These are phyloP conservation scores for Lagenaria siceraria DNA, from an alignment of 306 rosid species.

Conservation along the genomic window DNA sequence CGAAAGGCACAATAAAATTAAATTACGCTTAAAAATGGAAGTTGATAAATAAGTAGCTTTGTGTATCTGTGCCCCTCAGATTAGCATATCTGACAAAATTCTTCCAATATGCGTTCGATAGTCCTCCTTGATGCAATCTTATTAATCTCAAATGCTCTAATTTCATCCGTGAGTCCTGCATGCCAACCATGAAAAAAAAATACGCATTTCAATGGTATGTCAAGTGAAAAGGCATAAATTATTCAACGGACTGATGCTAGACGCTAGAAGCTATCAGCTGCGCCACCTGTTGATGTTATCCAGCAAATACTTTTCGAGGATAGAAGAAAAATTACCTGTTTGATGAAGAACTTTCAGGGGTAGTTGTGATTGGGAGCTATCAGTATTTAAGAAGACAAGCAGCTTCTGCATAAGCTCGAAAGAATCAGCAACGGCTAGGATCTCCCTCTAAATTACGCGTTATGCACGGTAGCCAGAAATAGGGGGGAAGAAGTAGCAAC, in stretches of 20 bases:
- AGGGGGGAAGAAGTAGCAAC: not conserved
- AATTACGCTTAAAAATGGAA: not conserved
- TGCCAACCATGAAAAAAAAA: not conserved
- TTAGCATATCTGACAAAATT: constrained; percentile 37
- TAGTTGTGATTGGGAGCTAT: constrained; percentile 48
- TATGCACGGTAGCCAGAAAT: not conserved
- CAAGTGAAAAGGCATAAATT: not conserved
- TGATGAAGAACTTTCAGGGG: constrained; percentile 45
- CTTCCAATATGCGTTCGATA: constrained; percentile 46
- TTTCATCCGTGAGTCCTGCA: constrained; percentile 46
- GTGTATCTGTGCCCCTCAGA: not conserved
- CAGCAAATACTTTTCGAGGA: not conserved
- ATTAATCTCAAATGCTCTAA: constrained; percentile 61
- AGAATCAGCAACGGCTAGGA: constrained; percentile 56
- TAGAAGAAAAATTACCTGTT: constrained; percentile 28
- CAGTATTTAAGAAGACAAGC: constrained; percentile 51
- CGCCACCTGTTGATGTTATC: not conserved
- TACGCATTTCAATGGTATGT: not conserved
- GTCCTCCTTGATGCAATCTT: constrained; percentile 63
- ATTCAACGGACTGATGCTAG: not conserved
- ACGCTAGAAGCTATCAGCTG: not conserved
- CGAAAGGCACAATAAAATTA: not conserved
- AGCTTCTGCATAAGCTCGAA: constrained; percentile 49
- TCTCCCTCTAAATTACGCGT: constrained; percentile 51
- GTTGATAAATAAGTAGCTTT: not conserved